Evolutionary conservation across 495 filamentous ascomycete genomes (phyloP).

Genomic region (Hypomontagnella monticulosa): DNA sequence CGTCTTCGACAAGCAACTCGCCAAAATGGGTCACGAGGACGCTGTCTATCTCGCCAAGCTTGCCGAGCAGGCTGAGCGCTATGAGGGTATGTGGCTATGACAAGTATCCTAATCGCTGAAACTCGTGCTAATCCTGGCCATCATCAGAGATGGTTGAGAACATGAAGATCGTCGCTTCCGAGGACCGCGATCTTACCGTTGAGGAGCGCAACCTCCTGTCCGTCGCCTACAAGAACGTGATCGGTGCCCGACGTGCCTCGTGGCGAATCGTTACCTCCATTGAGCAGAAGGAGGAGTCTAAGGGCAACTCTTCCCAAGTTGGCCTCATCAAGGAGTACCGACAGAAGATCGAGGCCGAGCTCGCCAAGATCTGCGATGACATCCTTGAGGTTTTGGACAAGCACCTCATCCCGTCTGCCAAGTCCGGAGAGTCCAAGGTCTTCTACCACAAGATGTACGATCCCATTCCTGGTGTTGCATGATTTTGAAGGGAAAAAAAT

Average conservation of each 20-base stretch:
- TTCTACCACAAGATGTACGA: constrained; percentile 99
- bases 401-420: constrained; percentile 95
- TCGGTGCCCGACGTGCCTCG: constrained; percentile 96
- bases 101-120: constrained; percentile 5
- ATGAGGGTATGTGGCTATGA: constrained; percentile 82
- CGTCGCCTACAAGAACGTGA: constrained; percentile 99
- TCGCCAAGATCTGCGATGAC: constrained; percentile 99
- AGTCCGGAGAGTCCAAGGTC: constrained; percentile 98
- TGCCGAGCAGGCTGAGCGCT: constrained; percentile 99
- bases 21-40: constrained; percentile 98
- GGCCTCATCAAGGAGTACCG: constrained; percentile 98
- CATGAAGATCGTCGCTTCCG: constrained; percentile 98
- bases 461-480: too few relatives aligned
- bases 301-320: constrained; percentile 96
- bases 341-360: constrained; percentile 98
- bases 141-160: constrained; percentile 98
- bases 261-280: constrained; percentile 99
- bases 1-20: constrained; percentile 40
- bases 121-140: constrained; percentile 33
- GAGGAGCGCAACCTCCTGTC: constrained; percentile 99
- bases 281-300: constrained; percentile 99
- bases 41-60: constrained; percentile 99
- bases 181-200: constrained; percentile 96
- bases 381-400: constrained; percentile 96
- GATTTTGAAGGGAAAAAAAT: neutral